Conservation (phyloP, 148 eudicot species). For the Camellia lanceoleosa region DNA sequence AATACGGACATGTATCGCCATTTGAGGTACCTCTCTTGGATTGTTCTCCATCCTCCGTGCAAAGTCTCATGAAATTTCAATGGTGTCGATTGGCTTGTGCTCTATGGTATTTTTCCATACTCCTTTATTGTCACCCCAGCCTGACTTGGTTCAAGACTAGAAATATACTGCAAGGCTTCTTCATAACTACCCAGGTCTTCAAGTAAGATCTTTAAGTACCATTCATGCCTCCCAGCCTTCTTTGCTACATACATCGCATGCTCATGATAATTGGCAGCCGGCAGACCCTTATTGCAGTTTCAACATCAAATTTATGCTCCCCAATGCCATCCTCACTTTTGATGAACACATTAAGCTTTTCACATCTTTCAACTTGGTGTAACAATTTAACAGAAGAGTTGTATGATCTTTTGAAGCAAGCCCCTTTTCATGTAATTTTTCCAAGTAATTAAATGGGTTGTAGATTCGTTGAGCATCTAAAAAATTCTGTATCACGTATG, state of each 20-base stretch:
- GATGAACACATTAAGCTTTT: slow-evolving; percentile 77
- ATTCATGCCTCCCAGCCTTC: slow-evolving; percentile 92
- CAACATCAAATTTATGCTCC: slow-evolving; percentile 90
- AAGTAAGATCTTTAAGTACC: slow-evolving; percentile 89
- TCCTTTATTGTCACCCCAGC: slow-evolving; percentile 90
- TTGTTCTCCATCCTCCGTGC: slow-evolving; percentile 81
- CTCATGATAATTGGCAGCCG: slow-evolving; percentile 97
- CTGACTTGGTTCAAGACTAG: slow-evolving; percentile 85
- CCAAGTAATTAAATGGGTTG: slow-evolving; percentile 91
- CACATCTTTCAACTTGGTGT: slow-evolving; percentile 94
- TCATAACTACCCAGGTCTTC: slow-evolving; percentile 95
- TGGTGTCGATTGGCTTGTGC: slow-evolving; percentile 85
- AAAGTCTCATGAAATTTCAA: slow-evolving; percentile 81
- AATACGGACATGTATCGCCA: slow-evolving; percentile 48
- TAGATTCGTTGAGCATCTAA: slow-evolving; percentile 96
- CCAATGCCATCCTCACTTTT: slow-evolving; percentile 82
- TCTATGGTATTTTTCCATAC: slow-evolving; percentile 88
- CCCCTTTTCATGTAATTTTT: slow-evolving; percentile 90
- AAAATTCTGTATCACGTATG: slow-evolving; percentile 94
- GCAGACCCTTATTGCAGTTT: slow-evolving; percentile 94
- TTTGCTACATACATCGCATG: slow-evolving; percentile 99
- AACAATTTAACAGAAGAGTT: slow-evolving; percentile 88
- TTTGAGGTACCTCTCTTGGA: slow-evolving; percentile 49
- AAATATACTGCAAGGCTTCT: slow-evolving; percentile 87
- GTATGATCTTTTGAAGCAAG: slow-evolving; percentile 96